These are phyloP conservation scores for Asclepias syriaca DNA, from an alignment of 257 asterid species.

Conservation along the genomic window DNA sequence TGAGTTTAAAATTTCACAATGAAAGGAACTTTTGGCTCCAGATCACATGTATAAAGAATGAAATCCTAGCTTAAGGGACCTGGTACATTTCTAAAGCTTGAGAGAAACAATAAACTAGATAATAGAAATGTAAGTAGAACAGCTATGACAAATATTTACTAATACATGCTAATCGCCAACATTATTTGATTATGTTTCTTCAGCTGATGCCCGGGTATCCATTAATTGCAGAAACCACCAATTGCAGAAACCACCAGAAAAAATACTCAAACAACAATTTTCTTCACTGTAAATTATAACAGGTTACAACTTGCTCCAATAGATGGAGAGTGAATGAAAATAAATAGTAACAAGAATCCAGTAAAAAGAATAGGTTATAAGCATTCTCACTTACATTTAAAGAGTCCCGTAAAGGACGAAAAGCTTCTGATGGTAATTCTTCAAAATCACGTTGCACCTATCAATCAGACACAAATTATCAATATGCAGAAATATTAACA, in stretches of 20 bases:
- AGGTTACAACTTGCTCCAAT: neutral
- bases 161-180: neutral
- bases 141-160: neutral
- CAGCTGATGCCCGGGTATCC: neutral
- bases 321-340: neutral
- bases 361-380: slow-evolving; percentile 6
- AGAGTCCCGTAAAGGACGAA: slow-evolving; percentile 81
- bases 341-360: slow-evolving; percentile 3
- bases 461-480: slow-evolving; percentile 13
- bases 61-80: neutral
- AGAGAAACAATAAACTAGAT: neutral
- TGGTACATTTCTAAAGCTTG: neutral
- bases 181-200: neutral
- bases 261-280: neutral
- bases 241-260: neutral
- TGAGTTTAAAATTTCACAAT: neutral
- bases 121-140: neutral
- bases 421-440: slow-evolving; percentile 97
- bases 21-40: neutral
- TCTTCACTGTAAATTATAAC: neutral
- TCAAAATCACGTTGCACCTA: slow-evolving; percentile 99
- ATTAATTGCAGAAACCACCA: neutral
- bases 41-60: neutral
- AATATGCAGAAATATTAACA: neutral
- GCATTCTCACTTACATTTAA: slow-evolving; percentile 58